These are phyloP conservation scores for Xylaria sp. DNA, from an alignment of 2,329 filamentous ascomycete genomes.

Conservation along the genomic window DNA sequence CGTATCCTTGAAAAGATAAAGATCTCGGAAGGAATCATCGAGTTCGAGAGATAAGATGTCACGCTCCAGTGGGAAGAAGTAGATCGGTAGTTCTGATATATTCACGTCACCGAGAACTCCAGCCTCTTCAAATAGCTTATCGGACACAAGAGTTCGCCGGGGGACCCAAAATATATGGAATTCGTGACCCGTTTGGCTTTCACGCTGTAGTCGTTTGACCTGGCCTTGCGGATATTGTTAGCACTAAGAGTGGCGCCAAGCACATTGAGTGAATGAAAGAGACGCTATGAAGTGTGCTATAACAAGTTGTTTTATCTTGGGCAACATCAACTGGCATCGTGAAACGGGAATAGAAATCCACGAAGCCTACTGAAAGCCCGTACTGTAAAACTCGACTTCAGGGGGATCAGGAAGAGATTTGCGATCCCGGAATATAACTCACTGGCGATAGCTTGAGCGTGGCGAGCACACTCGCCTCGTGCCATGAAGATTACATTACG, in stretches of 20 bases:
- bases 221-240: slow-evolving; percentile 77
- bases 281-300: slow-evolving; percentile 53
- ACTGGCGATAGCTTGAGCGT: slow-evolving; percentile 91
- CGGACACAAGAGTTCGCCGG: slow-evolving; percentile 88
- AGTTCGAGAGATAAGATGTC: slow-evolving; percentile 93
- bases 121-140: slow-evolving; percentile 90
- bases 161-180: slow-evolving; percentile 98
- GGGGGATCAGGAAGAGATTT: not conserved
- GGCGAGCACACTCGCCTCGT: slow-evolving; percentile 86
- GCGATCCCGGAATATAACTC: slow-evolving; percentile 53
- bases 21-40: slow-evolving; percentile 84
- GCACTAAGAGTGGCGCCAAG: slow-evolving; percentile 63
- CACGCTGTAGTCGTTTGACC: slow-evolving; percentile 87
- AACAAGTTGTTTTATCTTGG: slow-evolving; percentile 57
- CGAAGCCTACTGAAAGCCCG: slow-evolving; percentile 36
- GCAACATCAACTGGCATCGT: slow-evolving; percentile 65
- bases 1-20: slow-evolving; percentile 91
- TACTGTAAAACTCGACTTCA: slow-evolving; percentile 1
- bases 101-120: slow-evolving; percentile 93
- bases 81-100: slow-evolving; percentile 85
- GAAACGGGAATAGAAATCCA: slow-evolving; percentile 53
- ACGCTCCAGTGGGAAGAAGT: slow-evolving; percentile 90
- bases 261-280: slow-evolving; percentile 48
- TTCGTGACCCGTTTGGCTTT: slow-evolving; percentile 91
- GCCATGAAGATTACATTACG: slow-evolving; percentile 95